A percentile compares a stretch with the other conserved stretches of the same genome.
These are phyloP conservation scores for Penicillium arizonense DNA, from an alignment of 495 filamentous ascomycete genomes.

Conservation along the genomic window DNA sequence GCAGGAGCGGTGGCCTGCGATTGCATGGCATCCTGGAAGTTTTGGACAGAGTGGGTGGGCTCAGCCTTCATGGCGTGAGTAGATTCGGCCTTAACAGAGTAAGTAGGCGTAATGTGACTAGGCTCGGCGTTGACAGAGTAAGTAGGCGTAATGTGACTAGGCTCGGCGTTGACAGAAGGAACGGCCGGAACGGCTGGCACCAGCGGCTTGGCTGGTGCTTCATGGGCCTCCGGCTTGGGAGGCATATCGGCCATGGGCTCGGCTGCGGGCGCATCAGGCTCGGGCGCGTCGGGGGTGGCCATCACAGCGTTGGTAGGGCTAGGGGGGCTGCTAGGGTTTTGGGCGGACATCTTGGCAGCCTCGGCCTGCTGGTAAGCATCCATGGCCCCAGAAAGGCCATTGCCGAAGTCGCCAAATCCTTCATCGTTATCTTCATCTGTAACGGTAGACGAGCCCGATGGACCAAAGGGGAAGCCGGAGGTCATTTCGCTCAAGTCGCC, in stretches of 20 bases:
- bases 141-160: neutral
- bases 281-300: neutral
- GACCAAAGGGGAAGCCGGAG: slow-evolving; percentile 18
- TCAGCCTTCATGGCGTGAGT: neutral
- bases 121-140: neutral
- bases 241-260: neutral
- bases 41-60: slow-evolving; percentile 1
- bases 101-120: too few species aligned
- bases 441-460: slow-evolving; percentile 2
- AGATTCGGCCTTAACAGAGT: neutral
- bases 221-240: neutral
- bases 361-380: slow-evolving; percentile 11
- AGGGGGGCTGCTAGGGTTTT: neutral
- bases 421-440: slow-evolving; percentile 13
- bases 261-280: neutral
- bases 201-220: too few species aligned
- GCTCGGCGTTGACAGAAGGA: neutral
- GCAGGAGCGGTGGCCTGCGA: slow-evolving; percentile 1
- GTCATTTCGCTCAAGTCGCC: neutral
- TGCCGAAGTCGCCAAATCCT: slow-evolving; percentile 10
- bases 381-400: slow-evolving; percentile 14
- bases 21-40: neutral
- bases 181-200: neutral
- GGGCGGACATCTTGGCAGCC: neutral
- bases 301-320: neutral